These are phyloP conservation scores for Aschersonia sp. DNA, from an alignment of 2,329 filamentous ascomycete species.

Conservation along the genomic window DNA sequence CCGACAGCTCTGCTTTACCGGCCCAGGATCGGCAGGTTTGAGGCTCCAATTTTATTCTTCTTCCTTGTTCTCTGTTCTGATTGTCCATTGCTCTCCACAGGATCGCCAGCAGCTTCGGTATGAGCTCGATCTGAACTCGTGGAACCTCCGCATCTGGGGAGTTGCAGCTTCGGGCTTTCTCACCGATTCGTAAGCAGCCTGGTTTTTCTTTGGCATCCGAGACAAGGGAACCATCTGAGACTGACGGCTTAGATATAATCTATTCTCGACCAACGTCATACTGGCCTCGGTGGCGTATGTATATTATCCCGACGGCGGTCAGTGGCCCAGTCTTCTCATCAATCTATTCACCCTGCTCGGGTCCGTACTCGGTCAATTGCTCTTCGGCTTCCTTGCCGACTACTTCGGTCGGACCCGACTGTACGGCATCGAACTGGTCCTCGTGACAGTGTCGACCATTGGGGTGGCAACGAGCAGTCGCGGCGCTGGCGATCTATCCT, in stretches of 20 bases:
- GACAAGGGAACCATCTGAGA: not conserved
- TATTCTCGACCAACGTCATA: conserved; percentile 40
- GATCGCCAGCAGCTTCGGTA: conserved; percentile 36
- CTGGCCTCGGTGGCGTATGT: conserved; percentile 37
- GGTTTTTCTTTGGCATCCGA: not conserved
- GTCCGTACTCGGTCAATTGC: conserved; percentile 34
- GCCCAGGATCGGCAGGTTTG: conserved; percentile 32
- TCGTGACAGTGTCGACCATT: conserved; percentile 42
- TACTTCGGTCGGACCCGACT: conserved; percentile 38
- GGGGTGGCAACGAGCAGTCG: conserved; percentile 37
- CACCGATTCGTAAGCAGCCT: conserved; percentile 31
- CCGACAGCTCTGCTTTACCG: conserved; percentile 34
- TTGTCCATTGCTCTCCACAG: conserved; percentile 12
- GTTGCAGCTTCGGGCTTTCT: conserved; percentile 40
- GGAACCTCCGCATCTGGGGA: conserved; percentile 39
- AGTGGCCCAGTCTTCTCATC: conserved; percentile 31
- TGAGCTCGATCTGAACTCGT: conserved; percentile 37
- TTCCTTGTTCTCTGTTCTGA: not conserved
- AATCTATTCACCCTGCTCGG: conserved; percentile 38
- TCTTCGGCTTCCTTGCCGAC: conserved; percentile 39
- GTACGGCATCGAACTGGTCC: conserved; percentile 40
- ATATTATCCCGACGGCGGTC: conserved; percentile 31
- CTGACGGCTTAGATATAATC: conserved; percentile 27
- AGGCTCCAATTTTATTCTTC: not conserved
- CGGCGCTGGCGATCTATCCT: conserved; percentile 33